Percentiles rank a stretch among this genome's conserved stretches.
phyloP scores from a whole-genome alignment of 1,284 basidiomycete species.

The Anthracocystis panici-leucophaei region DNA sequence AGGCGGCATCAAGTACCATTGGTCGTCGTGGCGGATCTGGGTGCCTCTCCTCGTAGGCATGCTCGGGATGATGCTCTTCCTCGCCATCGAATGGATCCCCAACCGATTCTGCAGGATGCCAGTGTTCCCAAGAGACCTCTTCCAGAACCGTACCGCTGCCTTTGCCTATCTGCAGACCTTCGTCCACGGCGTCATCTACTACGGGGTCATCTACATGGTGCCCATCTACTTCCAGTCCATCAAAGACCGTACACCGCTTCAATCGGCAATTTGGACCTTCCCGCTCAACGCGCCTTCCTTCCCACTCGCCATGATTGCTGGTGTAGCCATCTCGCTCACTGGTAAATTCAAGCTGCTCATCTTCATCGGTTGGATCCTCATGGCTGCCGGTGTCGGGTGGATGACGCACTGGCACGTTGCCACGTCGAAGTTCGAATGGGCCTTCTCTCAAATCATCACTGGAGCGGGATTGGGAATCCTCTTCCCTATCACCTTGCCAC shows the following conservation, averaged over 20 bases:
- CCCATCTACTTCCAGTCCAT: slow-evolving; percentile 73
- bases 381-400: slow-evolving; percentile 52
- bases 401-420: slow-evolving; percentile 70
- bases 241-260: slow-evolving; percentile 71
- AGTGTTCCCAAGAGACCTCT: slow-evolving; percentile 64
- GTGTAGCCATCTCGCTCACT: slow-evolving; percentile 54
- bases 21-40: slow-evolving; percentile 63
- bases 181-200: slow-evolving; percentile 63
- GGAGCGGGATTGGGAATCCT: slow-evolving; percentile 49
- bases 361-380: slow-evolving; percentile 67
- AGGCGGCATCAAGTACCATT: slow-evolving; percentile 68
- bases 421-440: slow-evolving; percentile 65
- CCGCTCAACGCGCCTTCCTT: slow-evolving; percentile 56
- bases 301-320: slow-evolving; percentile 50
- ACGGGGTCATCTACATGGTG: slow-evolving; percentile 60
- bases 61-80: slow-evolving; percentile 61
- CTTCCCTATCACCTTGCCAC: slow-evolving; percentile 52
- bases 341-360: slow-evolving; percentile 64
- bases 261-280: slow-evolving; percentile 72
- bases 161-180: slow-evolving; percentile 67
- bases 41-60: slow-evolving; percentile 67
- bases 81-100: slow-evolving; percentile 56
- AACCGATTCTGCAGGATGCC: slow-evolving; percentile 50
- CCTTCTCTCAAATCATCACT: slow-evolving; percentile 66
- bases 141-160: slow-evolving; percentile 62